Percentiles rank a stretch among this genome's conserved stretches.
Evolutionary conservation across 176 grass and related monocot species (phyloP).

Genomic region (Aegilops tauschii): DNA sequence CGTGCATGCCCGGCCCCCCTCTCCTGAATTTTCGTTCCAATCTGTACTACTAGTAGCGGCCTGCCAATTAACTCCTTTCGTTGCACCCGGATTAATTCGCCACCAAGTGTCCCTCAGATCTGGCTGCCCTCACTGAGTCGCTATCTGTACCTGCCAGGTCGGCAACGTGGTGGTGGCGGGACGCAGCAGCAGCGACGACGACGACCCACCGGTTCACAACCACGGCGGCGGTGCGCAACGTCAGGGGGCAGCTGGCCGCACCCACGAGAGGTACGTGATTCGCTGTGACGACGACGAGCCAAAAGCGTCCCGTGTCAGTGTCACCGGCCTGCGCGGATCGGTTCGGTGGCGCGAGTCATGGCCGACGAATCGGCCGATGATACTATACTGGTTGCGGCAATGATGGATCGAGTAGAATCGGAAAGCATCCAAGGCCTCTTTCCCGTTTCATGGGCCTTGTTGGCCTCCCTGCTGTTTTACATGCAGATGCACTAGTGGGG

Average conservation of each 20-base stretch:
- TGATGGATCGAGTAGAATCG: background rate
- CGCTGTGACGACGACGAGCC: background rate
- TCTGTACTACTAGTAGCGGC: too few relatives aligned
- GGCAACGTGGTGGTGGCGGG: conserved; percentile 29
- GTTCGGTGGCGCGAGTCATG: too few relatives aligned
- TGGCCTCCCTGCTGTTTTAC: conserved; percentile 24
- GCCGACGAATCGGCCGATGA: background rate
- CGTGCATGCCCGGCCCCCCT: background rate
- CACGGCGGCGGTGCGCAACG: conserved; percentile 35
- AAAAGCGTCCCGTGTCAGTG: too few relatives aligned
- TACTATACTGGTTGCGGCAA: background rate
- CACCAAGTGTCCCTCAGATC: background rate
- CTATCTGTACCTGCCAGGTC: background rate
- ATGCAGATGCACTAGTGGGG: background rate
- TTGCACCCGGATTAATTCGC: background rate
- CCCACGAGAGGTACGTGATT: conserved; percentile 45
- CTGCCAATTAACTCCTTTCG: background rate
- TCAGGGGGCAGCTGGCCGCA: background rate
- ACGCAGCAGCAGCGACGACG: conserved; percentile 13
- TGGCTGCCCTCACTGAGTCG: too few relatives aligned
- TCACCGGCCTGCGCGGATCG: too few relatives aligned
- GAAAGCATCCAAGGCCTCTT: conserved; percentile 51
- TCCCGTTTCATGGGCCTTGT: background rate
- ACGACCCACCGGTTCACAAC: too few relatives aligned
- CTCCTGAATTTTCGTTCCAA: too few relatives aligned